A percentile compares a stretch with the other conserved stretches of the same genome.
These are phyloP conservation scores for Lunasporangiospora selenospora DNA, from an alignment of 192 early-diverging fungal species.

Conservation along the genomic window DNA sequence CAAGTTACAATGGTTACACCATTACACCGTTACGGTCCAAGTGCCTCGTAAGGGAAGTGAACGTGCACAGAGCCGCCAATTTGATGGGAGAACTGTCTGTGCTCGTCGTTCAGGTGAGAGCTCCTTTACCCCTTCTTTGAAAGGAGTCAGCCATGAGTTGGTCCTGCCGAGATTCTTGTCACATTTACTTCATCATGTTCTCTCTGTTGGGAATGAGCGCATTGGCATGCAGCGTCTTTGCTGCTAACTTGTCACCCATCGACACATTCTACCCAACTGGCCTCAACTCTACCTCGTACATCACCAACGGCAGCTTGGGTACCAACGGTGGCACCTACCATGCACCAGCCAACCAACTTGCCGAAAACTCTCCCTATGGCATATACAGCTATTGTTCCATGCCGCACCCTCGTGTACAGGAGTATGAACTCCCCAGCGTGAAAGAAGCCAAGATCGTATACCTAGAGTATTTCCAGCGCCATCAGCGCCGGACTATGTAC, in stretches of 20 bases:
- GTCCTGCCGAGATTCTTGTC: background rate
- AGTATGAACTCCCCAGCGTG: background rate
- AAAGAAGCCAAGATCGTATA: conserved; percentile 4
- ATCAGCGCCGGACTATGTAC: background rate
- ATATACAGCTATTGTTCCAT: conserved; percentile 1
- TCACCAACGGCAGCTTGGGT: conserved; percentile 1
- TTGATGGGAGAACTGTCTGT: too few species aligned
- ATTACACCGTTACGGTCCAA: too few species aligned
- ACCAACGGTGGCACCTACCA: background rate
- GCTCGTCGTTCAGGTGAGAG: background rate
- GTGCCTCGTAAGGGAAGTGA: too few species aligned
- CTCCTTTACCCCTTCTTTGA: background rate
- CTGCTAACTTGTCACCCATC: conserved; percentile 1
- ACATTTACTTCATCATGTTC: background rate
- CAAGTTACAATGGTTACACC: too few species aligned
- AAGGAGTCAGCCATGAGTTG: background rate
- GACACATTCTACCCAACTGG: conserved; percentile 3
- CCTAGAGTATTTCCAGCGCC: conserved; percentile 2
- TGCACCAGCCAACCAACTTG: background rate
- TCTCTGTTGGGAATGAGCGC: background rate
- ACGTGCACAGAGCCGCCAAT: too few species aligned
- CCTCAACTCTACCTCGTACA: conserved; percentile 1
- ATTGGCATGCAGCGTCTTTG: background rate
- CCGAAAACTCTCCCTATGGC: conserved; percentile 1
- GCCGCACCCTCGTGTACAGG: conserved; percentile 6